phyloP scores from a whole-genome alignment of 2,329 filamentous ascomycete genomes.

The Fusarium praegraminearum region DNA sequence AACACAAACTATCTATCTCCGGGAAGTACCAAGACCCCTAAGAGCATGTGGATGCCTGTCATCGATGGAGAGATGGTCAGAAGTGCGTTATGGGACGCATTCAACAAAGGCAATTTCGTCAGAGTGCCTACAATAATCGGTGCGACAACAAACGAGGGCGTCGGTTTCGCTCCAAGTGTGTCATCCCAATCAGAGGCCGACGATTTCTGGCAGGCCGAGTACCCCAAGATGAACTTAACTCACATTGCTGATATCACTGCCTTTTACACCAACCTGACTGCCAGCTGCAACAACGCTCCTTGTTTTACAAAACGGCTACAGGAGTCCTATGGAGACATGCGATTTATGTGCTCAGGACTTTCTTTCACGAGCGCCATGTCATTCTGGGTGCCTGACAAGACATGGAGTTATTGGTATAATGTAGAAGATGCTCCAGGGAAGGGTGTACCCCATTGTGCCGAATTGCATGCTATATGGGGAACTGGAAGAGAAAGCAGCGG shows the following conservation, averaged over 20 bases:
- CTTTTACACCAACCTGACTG: slow-evolving; percentile 53
- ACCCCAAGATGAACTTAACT: slow-evolving; percentile 48
- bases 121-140: slow-evolving; percentile 65
- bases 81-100: slow-evolving; percentile 62
- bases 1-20: slow-evolving; percentile 55
- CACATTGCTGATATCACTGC: slow-evolving; percentile 49
- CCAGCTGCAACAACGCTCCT: slow-evolving; percentile 47
- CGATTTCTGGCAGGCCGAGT: slow-evolving; percentile 51
- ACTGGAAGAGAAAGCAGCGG: slow-evolving; percentile 60
- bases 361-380: slow-evolving; percentile 49
- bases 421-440: slow-evolving; percentile 69
- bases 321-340: slow-evolving; percentile 52
- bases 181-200: slow-evolving; percentile 51
- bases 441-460: slow-evolving; percentile 70
- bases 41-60: slow-evolving; percentile 66
- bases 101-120: slow-evolving; percentile 62
- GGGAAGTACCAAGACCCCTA: slow-evolving; percentile 50
- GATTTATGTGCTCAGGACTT: slow-evolving; percentile 53
- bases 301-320: slow-evolving; percentile 53
- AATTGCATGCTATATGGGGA: slow-evolving; percentile 75
- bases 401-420: slow-evolving; percentile 78
- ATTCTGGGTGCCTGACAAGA: slow-evolving; percentile 52
- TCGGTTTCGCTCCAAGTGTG: slow-evolving; percentile 49
- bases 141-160: slow-evolving; percentile 55
- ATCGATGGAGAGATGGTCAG: slow-evolving; percentile 65